Evolutionary conservation across 2,329 filamentous ascomycete species (phyloP), one percentile per base, ranked within the genome.

Genomic region (Cercospora nicotianae): DNA sequence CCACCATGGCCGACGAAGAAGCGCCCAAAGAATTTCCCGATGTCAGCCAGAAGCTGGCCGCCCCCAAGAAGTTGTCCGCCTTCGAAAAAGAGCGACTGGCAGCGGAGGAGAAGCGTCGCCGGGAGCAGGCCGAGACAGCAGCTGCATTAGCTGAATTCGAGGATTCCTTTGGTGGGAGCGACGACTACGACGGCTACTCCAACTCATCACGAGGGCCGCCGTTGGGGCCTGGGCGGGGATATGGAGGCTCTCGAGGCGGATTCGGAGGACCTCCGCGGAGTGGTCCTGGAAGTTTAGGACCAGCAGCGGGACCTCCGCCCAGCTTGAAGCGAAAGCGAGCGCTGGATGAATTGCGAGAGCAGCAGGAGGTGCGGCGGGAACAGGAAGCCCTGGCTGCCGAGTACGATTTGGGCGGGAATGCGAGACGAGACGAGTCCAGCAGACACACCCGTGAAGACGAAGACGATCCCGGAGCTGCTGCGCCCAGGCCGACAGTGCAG

Each of bases 21-120:
- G 68, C 69, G 33, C 68, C 67, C 6, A 74, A 77, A 55, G 80
- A 82, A 59, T 94, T 94, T 75, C 90, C 91, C 13, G 87, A 93
- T 75, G 85, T 92, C 67, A 87, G 90, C 66, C 86, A 89, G 62
- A 96, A 96, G 80, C 88, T 95, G 61, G 72, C 75, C 65, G 92
- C 92, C 60, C 89, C 92, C 0, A 86, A 89, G 69, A 95, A 94
- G 80, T 92, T 95, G 77, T 96, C 93, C 20, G 86, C 91, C 28
- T 97, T 96, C 78, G 94, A 97, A 81, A 90, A 90, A 74, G 91
- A 96, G 79, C 93, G 91, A 79, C 92, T 92, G 68, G 93, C 96
- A 78, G 92, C 91, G 66, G 93, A 96, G 83, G 93, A 92, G 26
- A 97, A 97, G 81, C 89, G 91, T 67, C 86, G 87, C 73, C 87